Base-by-base conservation (phyloP, 2,329 filamentous ascomycete species). In the Dendryphion nanum region DNA sequence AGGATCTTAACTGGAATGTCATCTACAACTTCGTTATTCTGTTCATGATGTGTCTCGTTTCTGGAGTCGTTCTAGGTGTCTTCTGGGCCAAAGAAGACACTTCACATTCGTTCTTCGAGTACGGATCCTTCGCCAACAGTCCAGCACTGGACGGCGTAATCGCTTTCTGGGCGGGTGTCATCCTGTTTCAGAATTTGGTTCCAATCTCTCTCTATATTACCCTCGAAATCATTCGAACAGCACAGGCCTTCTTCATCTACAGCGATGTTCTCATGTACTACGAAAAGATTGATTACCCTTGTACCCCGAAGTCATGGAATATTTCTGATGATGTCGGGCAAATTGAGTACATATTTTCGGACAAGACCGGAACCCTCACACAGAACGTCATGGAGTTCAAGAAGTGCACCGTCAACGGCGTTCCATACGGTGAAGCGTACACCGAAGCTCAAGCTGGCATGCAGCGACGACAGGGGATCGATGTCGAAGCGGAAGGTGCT, bases 341-440 rank as follows among this genome's bases (percentile, higher is more conserved):
- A 68, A 95, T 98, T 46, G 93, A 97, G 68, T 98, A 97, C 72
- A 95, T 98, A 51, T 98, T 98, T 67, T 96, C 88, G 0, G 88
- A 95, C 74, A 95, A 95, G 69, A 95, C 88, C 0, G 88, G 88
- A 41, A 95, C 88, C 2, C 70, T 95, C 48, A 95, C 88, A 0
- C 88, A 94, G 57, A 95, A 95, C 62, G 86, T 94, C 37, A 95
- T 95, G 93, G 94, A 98, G 65, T 98, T 97, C 79, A 98, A 97
- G 68, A 98, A 98, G 68, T 89, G 86, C 38, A 95, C 90, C 0
- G 84, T 98, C 67, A 97, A 97, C 57, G 91, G 91, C n/a, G 80
- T 93, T 43, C 83, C 90, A 0, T 98, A 98, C 52, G 93, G 94
- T 45, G 93, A 98, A 69, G 93, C 93, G 1, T 98, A 96, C 59